Base-by-base conservation (phyloP, 805 yeast species). In the Candida hungchunana region DNA sequence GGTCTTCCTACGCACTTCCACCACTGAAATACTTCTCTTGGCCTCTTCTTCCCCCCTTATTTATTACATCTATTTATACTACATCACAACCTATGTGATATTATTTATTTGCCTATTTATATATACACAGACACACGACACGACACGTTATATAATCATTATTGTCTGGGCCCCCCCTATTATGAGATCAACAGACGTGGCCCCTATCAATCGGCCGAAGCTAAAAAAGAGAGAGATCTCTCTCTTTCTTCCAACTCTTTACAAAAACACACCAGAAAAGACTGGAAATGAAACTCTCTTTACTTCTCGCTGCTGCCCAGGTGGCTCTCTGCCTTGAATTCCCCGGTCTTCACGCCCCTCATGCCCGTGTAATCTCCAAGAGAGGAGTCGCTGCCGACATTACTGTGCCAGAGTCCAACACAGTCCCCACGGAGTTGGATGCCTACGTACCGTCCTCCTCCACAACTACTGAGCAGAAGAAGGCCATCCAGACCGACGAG, bases 1-100 rank as follows among this genome's bases (percentile, higher is more conserved):
- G 84, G 79, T 31, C 68, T 76, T 51, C 81, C 82, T 22, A 39
- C 43, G 26, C 36, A 41, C 31, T 48, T 50, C 47, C 54, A 49
- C 31, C 54, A 48, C 31, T 50, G 36, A 32, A 9, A 32, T 34
- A 10, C n/a, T 10, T 25, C n/a, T 25, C 8, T 7, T 13, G n/a
- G 27, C 7, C 16, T 12, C 16, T 13, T 25, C n/a, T 25, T 13
- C 16, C 16, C n/a, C 16, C 7, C 13, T 19, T 35, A 29, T 29
- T 18, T 11, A 26, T 26, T 20, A 37, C 23, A 36, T 31, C 27
- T 32, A 31, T 27, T 32, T 23, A 29, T 23, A 9, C 9, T 21
- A 21, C 24, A 9, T 21, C n/a, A n/a, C n/a, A n/a, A n/a, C n/a
- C n/a, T n/a, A n/a, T n/a, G n/a, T n/a, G n/a, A n/a, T n/a, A 9